Evolutionary conservation across 2,329 filamentous ascomycete species (phyloP), one percentile per base, ranked within the genome.

Genomic region (Pyricularia sp.): DNA sequence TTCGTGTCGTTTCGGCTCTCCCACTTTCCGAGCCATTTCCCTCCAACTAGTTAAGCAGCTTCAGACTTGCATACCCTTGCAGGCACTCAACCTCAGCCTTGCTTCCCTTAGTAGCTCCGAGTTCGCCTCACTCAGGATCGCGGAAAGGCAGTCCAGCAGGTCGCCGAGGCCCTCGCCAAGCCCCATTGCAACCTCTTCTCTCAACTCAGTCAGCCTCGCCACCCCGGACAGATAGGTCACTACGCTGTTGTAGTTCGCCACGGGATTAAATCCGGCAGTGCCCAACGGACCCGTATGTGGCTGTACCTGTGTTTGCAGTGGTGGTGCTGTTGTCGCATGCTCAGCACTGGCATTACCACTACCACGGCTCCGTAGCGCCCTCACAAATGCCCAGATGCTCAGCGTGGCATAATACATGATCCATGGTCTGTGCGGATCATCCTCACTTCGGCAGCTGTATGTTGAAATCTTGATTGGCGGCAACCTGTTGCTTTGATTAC

Each of bases 341-440:
- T 26, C 24, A 12, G 22, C 53, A 57, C 53, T 26, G n/a, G 16
- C 53, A 57, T 12, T 13, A 57, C 53, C 53, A 57, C 53, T 8
- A 26, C 22, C 53, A 72, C 10, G 64, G 64, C 26, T 30, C n/a
- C 22, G 26, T 26, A 10, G 26, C 0, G 85, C 86, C 64, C 91
- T 89, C 2, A 91, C 91, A 71, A 93, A 96, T 3, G 86, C 89
- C 91, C 91, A 96, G 12, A 96, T 91, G 62, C 91, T 89, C 64
- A 96, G 78, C 0, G 88, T 86, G 0, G 92, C 89, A 70, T 93
- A 93, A 76, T 96, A 96, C 72, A 96, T 82, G 59, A 96, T 89
- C 91, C 92, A 96, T 0, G 92, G 90, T 30, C 91, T 83, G 70
- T 96, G 93, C 26, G 94, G 85, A 30, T 96, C 84, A 33, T 88